Base-by-base conservation (phyloP, 2,329 filamentous ascomycete genomes). In the Colletotrichum sp. region DNA sequence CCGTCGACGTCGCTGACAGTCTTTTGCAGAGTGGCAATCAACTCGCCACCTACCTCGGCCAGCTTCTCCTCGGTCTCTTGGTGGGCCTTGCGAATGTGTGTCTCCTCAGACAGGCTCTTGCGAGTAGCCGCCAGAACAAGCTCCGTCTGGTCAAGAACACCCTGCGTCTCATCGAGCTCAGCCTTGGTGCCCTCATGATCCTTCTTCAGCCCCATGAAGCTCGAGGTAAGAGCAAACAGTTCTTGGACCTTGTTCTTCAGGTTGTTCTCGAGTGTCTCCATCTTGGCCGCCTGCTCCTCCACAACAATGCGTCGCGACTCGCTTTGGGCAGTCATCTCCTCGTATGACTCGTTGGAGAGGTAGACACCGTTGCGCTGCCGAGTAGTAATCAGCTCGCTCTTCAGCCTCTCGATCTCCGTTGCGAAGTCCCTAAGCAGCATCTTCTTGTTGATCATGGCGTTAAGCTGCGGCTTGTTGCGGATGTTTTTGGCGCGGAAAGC, bases 401-500 rank as follows among this genome's bases (percentile, higher is more conserved):
- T 98, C 43, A 99, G 87, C 81, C 95, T 97, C 82, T 99, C 95
- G 66, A 99, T 98, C 81, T 99, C 97, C 29, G 89, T 87, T 0
- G 96, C 97, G 76, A 98, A 98, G 77, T 99, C 97, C 73, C 91
- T 93, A 13, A 99, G 88, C 15, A 99, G 84, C 5, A 95, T 98
- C 84, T 97, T 98, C 84, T 98, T 99, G 76, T 95, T 96, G 76
- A 98, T 91, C 80, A 95, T 90, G 63, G 95, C 94, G 83, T 98
- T 99, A 78, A 98, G 89, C 80, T 99, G 97, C 1, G 97, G 97
- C 84, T 98, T 98, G 84, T 99, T 99, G 64, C 95, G 94, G 79
- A 99, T 99, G 78, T 99, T 98, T 87, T 99, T 99, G 18, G 97
- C 97, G 61, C 97, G 91, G 85, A 98, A 98, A 13, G 97, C 97